Conservation (phyloP, 2,329 filamentous ascomycete genomes). For the Aspergillus tamarii region DNA sequence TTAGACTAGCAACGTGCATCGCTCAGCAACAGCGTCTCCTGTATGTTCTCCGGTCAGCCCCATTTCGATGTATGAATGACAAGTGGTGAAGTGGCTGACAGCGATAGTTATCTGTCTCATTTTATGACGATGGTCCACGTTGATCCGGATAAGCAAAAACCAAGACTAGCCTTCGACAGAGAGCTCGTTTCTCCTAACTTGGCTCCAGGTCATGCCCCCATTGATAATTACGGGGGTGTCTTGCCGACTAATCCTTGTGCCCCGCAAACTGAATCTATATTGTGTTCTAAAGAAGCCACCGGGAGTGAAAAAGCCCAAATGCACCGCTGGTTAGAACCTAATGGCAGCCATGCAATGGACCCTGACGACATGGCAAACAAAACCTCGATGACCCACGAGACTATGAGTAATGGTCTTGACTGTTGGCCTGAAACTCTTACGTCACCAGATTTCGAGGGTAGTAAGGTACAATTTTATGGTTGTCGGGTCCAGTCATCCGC, state of each 20-base stretch:
- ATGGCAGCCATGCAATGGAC: slow-evolving; percentile 6
- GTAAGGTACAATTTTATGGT: neutral
- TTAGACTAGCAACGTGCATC: slow-evolving; percentile 26
- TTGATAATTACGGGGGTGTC: neutral
- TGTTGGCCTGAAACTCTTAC: slow-evolving; percentile 14
- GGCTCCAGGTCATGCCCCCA: slow-evolving; percentile 1
- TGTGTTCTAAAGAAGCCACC: neutral
- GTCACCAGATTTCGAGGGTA: slow-evolving; percentile 4
- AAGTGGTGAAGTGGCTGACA: slow-evolving; percentile 31
- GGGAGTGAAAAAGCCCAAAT: slow-evolving; percentile 9
- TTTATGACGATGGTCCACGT: slow-evolving; percentile 26
- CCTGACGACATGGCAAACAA: slow-evolving; percentile 11
- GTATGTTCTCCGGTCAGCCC: slow-evolving; percentile 12
- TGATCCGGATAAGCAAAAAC: slow-evolving; percentile 14
- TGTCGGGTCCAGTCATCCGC: slow-evolving; percentile 9
- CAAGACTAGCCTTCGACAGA: slow-evolving; percentile 11
- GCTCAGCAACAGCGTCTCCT: slow-evolving; percentile 11
- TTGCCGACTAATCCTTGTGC: slow-evolving; percentile 6
- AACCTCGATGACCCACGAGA: slow-evolving; percentile 3
- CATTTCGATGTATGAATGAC: slow-evolving; percentile 14
- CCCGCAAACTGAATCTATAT: slow-evolving; percentile 3
- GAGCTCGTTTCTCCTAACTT: slow-evolving; percentile 10
- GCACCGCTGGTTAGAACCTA: slow-evolving; percentile 6
- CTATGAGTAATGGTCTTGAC: slow-evolving; percentile 8
- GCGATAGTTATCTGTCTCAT: slow-evolving; percentile 13